phyloP scores from a whole-genome alignment of 345 rosid genomes.

The Zanthoxylum bungeanum region DNA sequence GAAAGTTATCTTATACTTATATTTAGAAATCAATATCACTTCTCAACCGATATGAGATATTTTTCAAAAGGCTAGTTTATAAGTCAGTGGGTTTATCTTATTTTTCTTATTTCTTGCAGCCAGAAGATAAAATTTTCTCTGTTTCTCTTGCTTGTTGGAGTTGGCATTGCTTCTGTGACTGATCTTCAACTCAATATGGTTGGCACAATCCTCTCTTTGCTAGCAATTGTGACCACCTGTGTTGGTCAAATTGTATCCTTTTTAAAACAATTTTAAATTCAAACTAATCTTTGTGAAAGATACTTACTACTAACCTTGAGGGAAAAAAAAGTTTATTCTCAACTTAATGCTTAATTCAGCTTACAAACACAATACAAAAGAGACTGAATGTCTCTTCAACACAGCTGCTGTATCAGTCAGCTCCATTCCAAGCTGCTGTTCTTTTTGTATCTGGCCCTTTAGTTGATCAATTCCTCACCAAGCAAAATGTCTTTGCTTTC shows the following conservation, averaged over 20 bases:
- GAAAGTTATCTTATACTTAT: too few species aligned
- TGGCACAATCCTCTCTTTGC: conserved; percentile 74
- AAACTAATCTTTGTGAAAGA: not conserved
- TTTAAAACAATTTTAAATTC: not conserved
- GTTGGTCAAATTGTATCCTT: conserved; percentile 96
- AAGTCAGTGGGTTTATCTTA: not conserved
- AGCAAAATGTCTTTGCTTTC: conserved; percentile 79
- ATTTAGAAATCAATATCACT: too few species aligned
- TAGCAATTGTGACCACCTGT: conserved; percentile 88
- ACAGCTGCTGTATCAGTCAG: conserved; percentile 92
- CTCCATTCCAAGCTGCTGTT: conserved; percentile 98
- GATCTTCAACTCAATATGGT: conserved; percentile 88
- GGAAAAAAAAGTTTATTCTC: conserved; percentile 6
- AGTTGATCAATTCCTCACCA: conserved; percentile 83
- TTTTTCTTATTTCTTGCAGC: conserved; percentile 43
- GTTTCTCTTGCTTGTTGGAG: conserved; percentile 68
- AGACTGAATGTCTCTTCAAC: conserved; percentile 91
- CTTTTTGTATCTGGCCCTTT: conserved; percentile 93
- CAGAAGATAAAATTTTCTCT: conserved; percentile 72
- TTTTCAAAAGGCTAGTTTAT: too few species aligned
- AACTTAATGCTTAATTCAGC: conserved; percentile 40
- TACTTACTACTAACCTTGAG: not conserved
- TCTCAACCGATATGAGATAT: too few species aligned
- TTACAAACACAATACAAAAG: conserved; percentile 95
- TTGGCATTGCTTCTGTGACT: conserved; percentile 92